phyloP scores from a whole-genome alignment of 495 filamentous ascomycete species.

The Aspergillus funiculosus region DNA sequence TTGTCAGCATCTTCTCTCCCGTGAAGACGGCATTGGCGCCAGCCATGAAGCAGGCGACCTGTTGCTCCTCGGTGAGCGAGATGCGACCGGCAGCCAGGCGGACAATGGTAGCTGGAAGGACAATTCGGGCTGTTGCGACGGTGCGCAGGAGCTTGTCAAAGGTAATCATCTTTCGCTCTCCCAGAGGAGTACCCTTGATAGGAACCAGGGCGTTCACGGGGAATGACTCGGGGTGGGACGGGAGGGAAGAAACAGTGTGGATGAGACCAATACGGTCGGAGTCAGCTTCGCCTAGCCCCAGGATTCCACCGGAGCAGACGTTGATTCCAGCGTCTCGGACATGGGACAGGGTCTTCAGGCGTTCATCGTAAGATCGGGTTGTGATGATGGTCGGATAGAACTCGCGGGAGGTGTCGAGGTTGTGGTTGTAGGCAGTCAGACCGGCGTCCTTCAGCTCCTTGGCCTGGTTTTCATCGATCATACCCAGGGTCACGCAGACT shows the following conservation, averaged over 20 bases:
- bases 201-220: slow-evolving; percentile 82
- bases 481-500: slow-evolving; percentile 79
- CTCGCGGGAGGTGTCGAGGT: slow-evolving; percentile 80
- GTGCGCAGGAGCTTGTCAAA: slow-evolving; percentile 70
- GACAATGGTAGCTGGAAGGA: slow-evolving; percentile 76
- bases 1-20: slow-evolving; percentile 88
- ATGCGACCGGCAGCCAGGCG: slow-evolving; percentile 74
- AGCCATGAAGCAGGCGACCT: slow-evolving; percentile 76
- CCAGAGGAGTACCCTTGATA: slow-evolving; percentile 78
- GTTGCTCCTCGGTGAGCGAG: slow-evolving; percentile 73
- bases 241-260: slow-evolving; percentile 69
- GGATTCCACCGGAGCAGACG: slow-evolving; percentile 78
- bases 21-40: slow-evolving; percentile 87
- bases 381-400: slow-evolving; percentile 78
- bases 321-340: slow-evolving; percentile 78
- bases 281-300: slow-evolving; percentile 70
- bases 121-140: slow-evolving; percentile 69
- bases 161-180: slow-evolving; percentile 59
- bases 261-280: slow-evolving; percentile 73
- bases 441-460: slow-evolving; percentile 74
- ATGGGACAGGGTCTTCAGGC: slow-evolving; percentile 63
- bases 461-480: slow-evolving; percentile 75
- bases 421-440: slow-evolving; percentile 85
- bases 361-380: slow-evolving; percentile 77
- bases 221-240: slow-evolving; percentile 74